Evolutionary conservation across 768 basidiomycete species (phyloP), one percentile per base, ranked within the genome.

Genomic region (Trichaptum fuscoviolaceum): DNA sequence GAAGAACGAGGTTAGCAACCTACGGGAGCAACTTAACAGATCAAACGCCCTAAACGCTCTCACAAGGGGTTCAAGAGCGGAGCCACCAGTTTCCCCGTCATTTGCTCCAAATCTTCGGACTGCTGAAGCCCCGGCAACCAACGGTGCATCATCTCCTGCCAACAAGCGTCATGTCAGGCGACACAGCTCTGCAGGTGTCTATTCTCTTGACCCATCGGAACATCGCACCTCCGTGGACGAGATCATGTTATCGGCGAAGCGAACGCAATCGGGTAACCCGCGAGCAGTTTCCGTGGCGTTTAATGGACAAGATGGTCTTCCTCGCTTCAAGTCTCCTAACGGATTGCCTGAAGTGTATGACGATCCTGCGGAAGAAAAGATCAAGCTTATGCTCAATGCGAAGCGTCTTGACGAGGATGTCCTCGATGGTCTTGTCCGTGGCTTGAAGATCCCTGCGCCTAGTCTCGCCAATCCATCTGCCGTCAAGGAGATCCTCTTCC

Each of bases 401-500:
- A 93, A 91, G 75, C 89, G 85, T 58, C 79, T 99, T 64, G 97
- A 99, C 71, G 93, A 96, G 74, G 97, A 99, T 75, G 90, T 98
- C 60, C 81, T 99, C 15, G 85, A 92, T 67, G 94, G 95, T 34
- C 83, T 99, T 52, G 86, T 99, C 72, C 88, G 93, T 60, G 90
- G 93, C 52, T 80, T 99, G 71, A 97, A 96, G 81, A 96, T 98
- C 64, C 95, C 96, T 35, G 85, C 89, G 27, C 94, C 96, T 0
- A 95, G 90, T 73, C 80, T 93, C 58, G 91, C 91, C 60, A 96
- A 92, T 73, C 92, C 95, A 0, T 92, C 95, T n/a, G 88, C 90
- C 23, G 89, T 94, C 68, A 98, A 98, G 78, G 97, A 99, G 76
- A 95, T 99, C 64, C 83, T 99, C 57, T 99, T 99, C 89, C 97